Percentiles rank a stretch among this genome's conserved stretches.
These are phyloP conservation scores for Talaromyces pinophilus DNA, from an alignment of 2,329 filamentous ascomycete species.

Conservation along the genomic window DNA sequence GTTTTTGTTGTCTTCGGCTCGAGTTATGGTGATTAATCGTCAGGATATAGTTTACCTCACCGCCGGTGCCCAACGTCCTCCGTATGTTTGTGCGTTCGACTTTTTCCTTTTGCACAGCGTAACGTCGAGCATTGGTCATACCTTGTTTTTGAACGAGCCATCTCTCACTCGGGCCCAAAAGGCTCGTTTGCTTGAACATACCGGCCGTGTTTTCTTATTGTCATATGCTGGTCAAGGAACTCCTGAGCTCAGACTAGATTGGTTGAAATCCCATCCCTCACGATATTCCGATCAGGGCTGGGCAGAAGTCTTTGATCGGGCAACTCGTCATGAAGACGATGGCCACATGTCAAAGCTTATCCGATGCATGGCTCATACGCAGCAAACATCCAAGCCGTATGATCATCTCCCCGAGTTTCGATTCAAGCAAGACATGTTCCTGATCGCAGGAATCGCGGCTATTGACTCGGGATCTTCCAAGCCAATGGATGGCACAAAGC, in stretches of 20 bases:
- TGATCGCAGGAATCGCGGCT: conserved; percentile 7
- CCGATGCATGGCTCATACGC: neutral
- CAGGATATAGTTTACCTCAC: conserved; percentile 9
- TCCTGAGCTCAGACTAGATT: conserved; percentile 5
- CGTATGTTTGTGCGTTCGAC: conserved; percentile 8
- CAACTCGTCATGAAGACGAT: conserved; percentile 11
- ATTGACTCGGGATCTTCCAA: conserved; percentile 5
- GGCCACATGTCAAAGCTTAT: conserved; percentile 20
- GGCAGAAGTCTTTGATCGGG: conserved; percentile 9
- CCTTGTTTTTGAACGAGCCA: conserved; percentile 4
- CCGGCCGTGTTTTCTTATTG: conserved; percentile 15
- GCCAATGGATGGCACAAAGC: conserved; percentile 9
- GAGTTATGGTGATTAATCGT: neutral
- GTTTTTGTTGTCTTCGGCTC: neutral
- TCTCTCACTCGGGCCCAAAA: conserved; percentile 7
- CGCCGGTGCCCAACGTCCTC: conserved; percentile 14
- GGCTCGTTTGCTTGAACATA: conserved; percentile 15
- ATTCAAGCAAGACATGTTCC: conserved; percentile 17
- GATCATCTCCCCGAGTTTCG: conserved; percentile 8
- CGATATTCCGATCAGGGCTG: neutral
- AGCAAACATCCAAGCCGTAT: conserved; percentile 8
- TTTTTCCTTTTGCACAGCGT: conserved; percentile 16
- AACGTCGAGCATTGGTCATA: conserved; percentile 12
- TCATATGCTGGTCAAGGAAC: conserved; percentile 10
- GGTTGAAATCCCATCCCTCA: neutral